Evolutionary conservation across 23 red algal species (phyloP), one percentile per base, ranked within the genome.

Genomic region (Gracilariopsis chorda): DNA sequence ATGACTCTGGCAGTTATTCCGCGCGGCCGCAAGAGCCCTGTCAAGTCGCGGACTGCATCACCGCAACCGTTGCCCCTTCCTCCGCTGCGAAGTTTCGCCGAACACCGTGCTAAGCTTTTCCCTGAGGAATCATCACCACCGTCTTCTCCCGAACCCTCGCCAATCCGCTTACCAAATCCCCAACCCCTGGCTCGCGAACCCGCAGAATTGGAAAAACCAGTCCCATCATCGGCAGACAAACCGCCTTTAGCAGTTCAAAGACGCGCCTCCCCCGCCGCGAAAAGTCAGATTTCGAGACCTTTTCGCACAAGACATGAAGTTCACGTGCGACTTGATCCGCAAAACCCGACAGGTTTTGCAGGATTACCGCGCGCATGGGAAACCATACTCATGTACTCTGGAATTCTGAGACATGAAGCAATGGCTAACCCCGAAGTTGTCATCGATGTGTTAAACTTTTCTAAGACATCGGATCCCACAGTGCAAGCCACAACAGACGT

Each of bases 341-440:
- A 71, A 24, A 77, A 86, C 52, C 84, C 82, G 20, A 95, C 93
- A 0, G 96, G 96, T 9, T 98, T 98, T 73, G 55, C 90, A 16
- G 96, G 96, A 5, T 70, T 98, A 4, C 96, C 96, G 1, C 30
- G 57, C 21, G 92, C 91, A 5, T 98, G 92, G 92, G 96, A 98
- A 75, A 83, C 45, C 21, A 77, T 90, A 28, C 87, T 98, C 12
- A 61, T 95, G 45, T 88, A 75, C 10, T 90, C 92, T 24, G 96
- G 96, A 4, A 98, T 98, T 36, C 49, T 74, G 25, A 59, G 60
- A 4, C 41, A 77, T 62, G 96, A 98, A 51, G 92, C 92, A n/a
- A 51, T 90, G 25, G 80, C 75, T 35, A 68, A 98, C 51, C 92
- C 96, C 0, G 77, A 98, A 79, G 96, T 64, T 33, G 84, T 94